Evolutionary conservation across 208 protist species (phyloP).

Genomic region (Crithidia fasciculata): DNA sequence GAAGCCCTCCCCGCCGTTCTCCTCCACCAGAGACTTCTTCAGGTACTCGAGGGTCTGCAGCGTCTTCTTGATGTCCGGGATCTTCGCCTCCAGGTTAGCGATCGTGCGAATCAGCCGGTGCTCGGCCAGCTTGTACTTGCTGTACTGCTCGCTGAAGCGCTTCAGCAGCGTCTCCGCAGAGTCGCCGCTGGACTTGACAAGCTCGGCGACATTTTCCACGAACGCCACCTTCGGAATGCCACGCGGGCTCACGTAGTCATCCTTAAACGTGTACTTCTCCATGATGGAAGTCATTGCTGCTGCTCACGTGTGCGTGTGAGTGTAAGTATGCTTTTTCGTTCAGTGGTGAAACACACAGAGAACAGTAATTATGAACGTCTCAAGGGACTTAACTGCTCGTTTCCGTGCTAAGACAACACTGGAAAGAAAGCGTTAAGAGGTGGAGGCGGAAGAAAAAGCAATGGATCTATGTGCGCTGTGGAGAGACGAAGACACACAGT

Average conservation of each 20-base stretch:
- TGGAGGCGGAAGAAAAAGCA: too few relatives aligned
- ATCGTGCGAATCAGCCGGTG: constrained; percentile 87
- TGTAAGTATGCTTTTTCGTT: constrained; percentile 3
- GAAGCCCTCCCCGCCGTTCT: constrained; percentile 43
- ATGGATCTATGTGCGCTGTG: too few relatives aligned
- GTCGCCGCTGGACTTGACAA: constrained; percentile 79
- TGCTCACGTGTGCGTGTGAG: not conserved
- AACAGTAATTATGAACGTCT: not conserved
- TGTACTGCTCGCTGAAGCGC: constrained; percentile 88
- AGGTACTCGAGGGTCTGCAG: constrained; percentile 89
- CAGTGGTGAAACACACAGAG: not conserved
- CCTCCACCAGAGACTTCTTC: constrained; percentile 57
- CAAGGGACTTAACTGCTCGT: too few relatives aligned
- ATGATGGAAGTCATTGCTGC: constrained; percentile 24
- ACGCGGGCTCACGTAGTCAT: constrained; percentile 88
- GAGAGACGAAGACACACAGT: too few relatives aligned
- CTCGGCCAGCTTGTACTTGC: constrained; percentile 94
- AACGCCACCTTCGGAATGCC: constrained; percentile 89
- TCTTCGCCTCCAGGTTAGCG: constrained; percentile 86
- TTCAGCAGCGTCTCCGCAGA: constrained; percentile 85
- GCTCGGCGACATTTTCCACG: constrained; percentile 80
- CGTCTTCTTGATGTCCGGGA: constrained; percentile 94
- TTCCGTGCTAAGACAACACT: too few relatives aligned
- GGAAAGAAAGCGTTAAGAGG: too few relatives aligned
- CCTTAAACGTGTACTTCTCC: constrained; percentile 80